These are phyloP conservation scores for Russula compacta DNA, from an alignment of 768 basidiomycete species.

Conservation along the genomic window DNA sequence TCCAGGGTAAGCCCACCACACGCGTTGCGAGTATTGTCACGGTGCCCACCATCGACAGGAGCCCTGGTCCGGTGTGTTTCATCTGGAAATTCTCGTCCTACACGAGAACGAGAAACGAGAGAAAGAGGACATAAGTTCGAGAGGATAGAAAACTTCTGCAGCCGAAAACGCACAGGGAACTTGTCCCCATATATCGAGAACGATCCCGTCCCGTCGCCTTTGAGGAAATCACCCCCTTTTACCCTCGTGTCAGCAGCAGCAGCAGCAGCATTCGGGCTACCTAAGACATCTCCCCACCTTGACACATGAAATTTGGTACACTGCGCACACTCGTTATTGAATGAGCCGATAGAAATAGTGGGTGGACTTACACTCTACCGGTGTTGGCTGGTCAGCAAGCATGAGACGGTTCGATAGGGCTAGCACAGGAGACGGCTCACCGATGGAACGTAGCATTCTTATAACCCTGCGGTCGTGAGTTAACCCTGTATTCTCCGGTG, in stretches of 20 bases:
- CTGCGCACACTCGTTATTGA: constrained; percentile 30
- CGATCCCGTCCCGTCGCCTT: constrained; percentile 89
- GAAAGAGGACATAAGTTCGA: neutral
- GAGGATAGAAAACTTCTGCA: neutral
- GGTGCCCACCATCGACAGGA: constrained; percentile 78
- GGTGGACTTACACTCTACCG: constrained; percentile 54
- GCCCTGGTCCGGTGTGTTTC: constrained; percentile 78
- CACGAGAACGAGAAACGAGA: neutral
- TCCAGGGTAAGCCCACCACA: neutral
- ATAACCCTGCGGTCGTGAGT: constrained; percentile 83
- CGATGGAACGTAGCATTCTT: constrained; percentile 88
- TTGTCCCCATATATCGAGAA: constrained; percentile 97
- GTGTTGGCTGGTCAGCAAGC: constrained; percentile 20
- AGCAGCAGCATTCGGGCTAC: neutral
- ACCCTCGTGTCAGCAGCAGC: neutral
- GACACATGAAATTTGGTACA: constrained; percentile 93
- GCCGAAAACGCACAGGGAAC: constrained; percentile 55
- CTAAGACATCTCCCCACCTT: constrained; percentile 42
- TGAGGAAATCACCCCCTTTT: constrained; percentile 87
- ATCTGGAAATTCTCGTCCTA: constrained; percentile 94
- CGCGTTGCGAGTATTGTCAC: neutral
- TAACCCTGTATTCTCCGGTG: constrained; percentile 89
- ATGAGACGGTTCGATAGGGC: constrained; percentile 21
- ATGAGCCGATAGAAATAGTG: neutral
- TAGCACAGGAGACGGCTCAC: constrained; percentile 33